Base-by-base conservation (phyloP, 2,329 filamentous ascomycete genomes). In the Talaromyces albobiverticillius region DNA sequence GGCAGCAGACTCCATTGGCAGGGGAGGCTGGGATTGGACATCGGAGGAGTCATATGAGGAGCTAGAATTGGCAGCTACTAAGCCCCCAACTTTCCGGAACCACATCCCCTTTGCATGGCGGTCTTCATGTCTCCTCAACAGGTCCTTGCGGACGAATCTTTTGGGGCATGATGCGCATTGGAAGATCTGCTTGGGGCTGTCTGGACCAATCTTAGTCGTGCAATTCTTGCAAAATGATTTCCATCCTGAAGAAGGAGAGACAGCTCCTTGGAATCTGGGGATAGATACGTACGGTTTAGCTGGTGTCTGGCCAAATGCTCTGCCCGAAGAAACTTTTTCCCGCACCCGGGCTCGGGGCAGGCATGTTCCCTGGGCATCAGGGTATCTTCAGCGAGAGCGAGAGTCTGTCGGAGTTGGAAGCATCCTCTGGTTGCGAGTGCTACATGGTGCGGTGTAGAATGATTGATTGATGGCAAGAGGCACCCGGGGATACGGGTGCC, bases 21-120 rank as follows among this genome's bases (percentile, higher is more conserved):
- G 14, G 46, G 3, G 18, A 20, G 45, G 26, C 22, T 31, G 46
- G 34, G 46, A 11, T 1, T 22, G 46, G n/a, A 25, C n/a, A 25
- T 43, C 34, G 8, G 25, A 31, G 18, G 46, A 45, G 6, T 54
- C 52, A 29, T 50, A 40, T 16, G 40, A 14, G 9, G 40, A 26
- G 18, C 46, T 43, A 11, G 46, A 36, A n/a, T 31, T 41, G 23
- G 23, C 40, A 20, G 53, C 25, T 32, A 55, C 41, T 23, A 55
- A 51, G 16, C 62, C 63, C 13, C 62, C 63, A 20, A 59, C 63
- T 22, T 64, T 65, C 29, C 62, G 60, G 54, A 58, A 62, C 53
- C 55, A 62, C 64, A 66, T 66, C 20, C 64, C 64, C 43, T 57
- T 58, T 31, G 62, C 62, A 59, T 67, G 64, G 32, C 63, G 60